These are phyloP conservation scores for Pseudocercospora fuligena DNA, from an alignment of 2,329 filamentous ascomycete species.

Conservation along the genomic window DNA sequence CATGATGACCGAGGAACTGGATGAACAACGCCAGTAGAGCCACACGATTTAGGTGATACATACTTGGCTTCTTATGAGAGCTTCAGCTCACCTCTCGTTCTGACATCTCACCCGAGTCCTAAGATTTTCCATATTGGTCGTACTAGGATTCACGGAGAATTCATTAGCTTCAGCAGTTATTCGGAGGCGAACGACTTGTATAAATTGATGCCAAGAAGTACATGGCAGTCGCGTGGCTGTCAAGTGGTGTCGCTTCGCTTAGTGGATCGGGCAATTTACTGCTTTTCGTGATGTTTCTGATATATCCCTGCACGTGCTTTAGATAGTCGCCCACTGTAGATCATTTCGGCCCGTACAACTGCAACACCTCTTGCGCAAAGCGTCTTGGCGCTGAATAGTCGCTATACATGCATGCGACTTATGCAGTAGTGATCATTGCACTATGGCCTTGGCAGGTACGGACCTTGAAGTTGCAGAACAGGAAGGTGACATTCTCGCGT, in stretches of 20 bases:
- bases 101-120: constrained; percentile 3
- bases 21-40: background rate
- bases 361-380: background rate
- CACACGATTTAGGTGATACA: background rate
- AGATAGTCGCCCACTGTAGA: background rate
- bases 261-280: constrained; percentile 1
- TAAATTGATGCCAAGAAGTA: background rate
- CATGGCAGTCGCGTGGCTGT: background rate
- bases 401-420: background rate
- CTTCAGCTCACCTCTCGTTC: background rate
- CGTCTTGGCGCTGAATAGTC: background rate
- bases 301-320: background rate
- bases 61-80: background rate
- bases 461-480: too few relatives aligned
- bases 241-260: constrained; percentile 9
- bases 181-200: background rate
- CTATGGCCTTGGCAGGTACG: background rate
- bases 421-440: background rate
- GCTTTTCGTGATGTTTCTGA: background rate
- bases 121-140: background rate
- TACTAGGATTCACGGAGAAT: background rate
- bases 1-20: constrained; percentile 10
- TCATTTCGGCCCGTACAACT: background rate
- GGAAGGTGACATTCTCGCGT: too few relatives aligned
- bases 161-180: background rate